A percentile compares a stretch with the other conserved stretches of the same genome.
phyloP scores from a whole-genome alignment of 441 rosid species.

The Gossypium lobatum region DNA sequence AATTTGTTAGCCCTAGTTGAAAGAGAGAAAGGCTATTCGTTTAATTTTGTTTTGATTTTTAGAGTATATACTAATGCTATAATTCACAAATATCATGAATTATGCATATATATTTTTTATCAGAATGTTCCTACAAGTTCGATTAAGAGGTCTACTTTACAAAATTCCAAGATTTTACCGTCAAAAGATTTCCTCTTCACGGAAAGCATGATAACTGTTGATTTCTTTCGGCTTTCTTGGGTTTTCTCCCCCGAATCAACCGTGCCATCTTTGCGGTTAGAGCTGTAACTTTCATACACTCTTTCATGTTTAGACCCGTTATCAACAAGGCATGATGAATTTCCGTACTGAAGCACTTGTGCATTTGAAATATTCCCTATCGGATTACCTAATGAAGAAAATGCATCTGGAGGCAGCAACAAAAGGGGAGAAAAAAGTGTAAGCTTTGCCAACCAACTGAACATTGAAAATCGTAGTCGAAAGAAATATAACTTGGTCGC shows the following conservation, averaged over 20 bases:
- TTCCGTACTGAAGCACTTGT: slow-evolving; percentile 71
- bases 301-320: slow-evolving; percentile 56
- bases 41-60: not conserved
- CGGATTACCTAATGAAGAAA: slow-evolving; percentile 36
- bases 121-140: not conserved
- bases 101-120: not conserved
- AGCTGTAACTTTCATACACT: slow-evolving; percentile 64
- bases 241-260: slow-evolving; percentile 46
- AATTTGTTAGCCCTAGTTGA: not conserved
- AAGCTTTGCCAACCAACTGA: not conserved
- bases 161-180: slow-evolving; percentile 47
- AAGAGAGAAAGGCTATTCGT: not conserved
- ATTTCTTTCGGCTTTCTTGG: slow-evolving; percentile 47
- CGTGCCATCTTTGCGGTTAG: slow-evolving; percentile 45
- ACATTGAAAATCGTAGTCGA: not conserved
- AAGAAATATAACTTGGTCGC: not conserved
- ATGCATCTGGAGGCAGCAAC: slow-evolving; percentile 40
- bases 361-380: slow-evolving; percentile 45
- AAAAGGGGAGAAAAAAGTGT: not conserved
- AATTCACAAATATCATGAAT: not conserved
- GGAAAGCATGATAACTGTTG: slow-evolving; percentile 65
- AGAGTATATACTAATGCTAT: not conserved
- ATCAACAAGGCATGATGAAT: slow-evolving; percentile 54
- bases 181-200: slow-evolving; percentile 79
- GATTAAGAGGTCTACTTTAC: slow-evolving; percentile 32